Evolutionary conservation across 805 yeast genomes (phyloP).

Genomic region (Yamadazyma scolyti): DNA sequence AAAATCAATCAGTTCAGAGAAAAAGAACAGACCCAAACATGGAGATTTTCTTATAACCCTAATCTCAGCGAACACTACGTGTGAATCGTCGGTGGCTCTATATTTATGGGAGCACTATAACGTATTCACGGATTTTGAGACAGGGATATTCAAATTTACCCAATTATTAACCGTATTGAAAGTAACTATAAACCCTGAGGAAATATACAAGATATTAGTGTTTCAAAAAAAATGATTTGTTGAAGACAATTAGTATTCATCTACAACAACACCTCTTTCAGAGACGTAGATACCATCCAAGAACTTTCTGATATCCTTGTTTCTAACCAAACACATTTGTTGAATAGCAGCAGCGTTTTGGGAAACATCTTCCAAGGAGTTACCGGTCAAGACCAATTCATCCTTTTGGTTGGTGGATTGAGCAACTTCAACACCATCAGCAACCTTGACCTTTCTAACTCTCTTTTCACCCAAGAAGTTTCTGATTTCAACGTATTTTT

Average conservation of each 20-base stretch:
- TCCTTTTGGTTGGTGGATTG: constrained; percentile 85
- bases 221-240: too few species aligned
- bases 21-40: too few species aligned
- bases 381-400: constrained; percentile 89
- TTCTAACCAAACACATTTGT: constrained; percentile 97
- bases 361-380: constrained; percentile 95
- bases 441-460: constrained; percentile 82
- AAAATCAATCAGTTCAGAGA: too few species aligned
- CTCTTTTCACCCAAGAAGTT: constrained; percentile 99
- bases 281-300: constrained; percentile 99
- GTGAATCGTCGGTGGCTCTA: constrained; percentile 45
- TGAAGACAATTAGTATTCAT: constrained; percentile 40
- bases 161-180: constrained; percentile 9
- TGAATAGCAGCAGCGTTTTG: constrained; percentile 98
- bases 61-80: constrained; percentile 8
- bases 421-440: constrained; percentile 86
- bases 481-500: constrained; percentile 87
- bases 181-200: constrained; percentile 12
- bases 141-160: constrained; percentile 12
- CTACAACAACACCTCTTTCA: constrained; percentile 84
- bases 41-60: constrained; percentile 1
- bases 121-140: constrained; percentile 23
- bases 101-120: constrained; percentile 39
- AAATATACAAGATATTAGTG: constrained; percentile 24
- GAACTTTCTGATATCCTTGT: constrained; percentile 99